These are phyloP conservation scores for Leptomonas seymouri DNA, from an alignment of 208 protist species.

Conservation along the genomic window DNA sequence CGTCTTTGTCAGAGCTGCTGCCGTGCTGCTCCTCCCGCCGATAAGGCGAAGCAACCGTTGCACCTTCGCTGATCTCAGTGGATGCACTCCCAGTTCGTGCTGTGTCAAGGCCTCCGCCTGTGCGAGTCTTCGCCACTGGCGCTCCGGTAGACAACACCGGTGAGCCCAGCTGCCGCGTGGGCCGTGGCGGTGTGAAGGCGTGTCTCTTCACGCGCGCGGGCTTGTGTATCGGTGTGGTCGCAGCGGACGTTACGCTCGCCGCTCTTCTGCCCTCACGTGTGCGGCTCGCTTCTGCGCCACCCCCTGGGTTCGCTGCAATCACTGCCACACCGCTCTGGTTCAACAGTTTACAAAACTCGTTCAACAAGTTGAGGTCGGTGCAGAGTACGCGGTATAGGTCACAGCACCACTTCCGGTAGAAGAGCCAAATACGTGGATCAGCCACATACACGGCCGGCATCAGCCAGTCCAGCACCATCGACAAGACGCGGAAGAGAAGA, in stretches of 20 bases:
- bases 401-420: slow-evolving; percentile 87
- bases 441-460: slow-evolving; percentile 74
- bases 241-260: slow-evolving; percentile 5
- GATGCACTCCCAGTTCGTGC: background rate
- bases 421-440: slow-evolving; percentile 56
- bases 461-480: slow-evolving; percentile 71
- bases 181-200: slow-evolving; percentile 3
- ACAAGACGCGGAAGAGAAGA: slow-evolving; percentile 78
- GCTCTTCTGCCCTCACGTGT: background rate
- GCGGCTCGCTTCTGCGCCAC: background rate
- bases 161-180: slow-evolving; percentile 1
- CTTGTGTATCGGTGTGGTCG: slow-evolving; percentile 4
- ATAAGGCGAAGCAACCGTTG: too few species aligned
- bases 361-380: slow-evolving; percentile 58
- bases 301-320: slow-evolving; percentile 1
- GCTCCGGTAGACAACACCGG: background rate
- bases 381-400: slow-evolving; percentile 78
- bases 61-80: too few species aligned
- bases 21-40: too few species aligned
- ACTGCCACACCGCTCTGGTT: slow-evolving; percentile 33
- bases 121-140: background rate
- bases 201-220: background rate
- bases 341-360: slow-evolving; percentile 53
- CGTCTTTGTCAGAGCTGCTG: background rate
- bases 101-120: background rate